These are phyloP conservation scores for Neurospora sp. DNA, from an alignment of 495 filamentous ascomycete species.

Conservation along the genomic window DNA sequence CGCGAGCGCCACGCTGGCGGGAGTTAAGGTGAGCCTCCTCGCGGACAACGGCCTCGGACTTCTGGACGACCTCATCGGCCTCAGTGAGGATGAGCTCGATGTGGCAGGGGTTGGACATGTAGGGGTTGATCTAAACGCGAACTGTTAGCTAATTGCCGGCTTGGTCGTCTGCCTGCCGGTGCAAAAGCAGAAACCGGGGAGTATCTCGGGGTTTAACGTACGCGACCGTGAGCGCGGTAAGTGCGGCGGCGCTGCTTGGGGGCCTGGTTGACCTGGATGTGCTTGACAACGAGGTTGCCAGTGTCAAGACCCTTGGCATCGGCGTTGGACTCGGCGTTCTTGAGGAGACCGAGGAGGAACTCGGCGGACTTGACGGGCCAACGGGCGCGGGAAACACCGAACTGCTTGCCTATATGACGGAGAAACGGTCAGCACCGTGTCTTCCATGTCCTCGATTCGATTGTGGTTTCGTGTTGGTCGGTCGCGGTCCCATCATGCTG, in stretches of 20 bases:
- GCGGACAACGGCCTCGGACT: constrained; percentile 56
- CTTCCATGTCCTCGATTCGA: neutral
- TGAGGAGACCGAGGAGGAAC: constrained; percentile 92
- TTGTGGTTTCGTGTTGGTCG: neutral
- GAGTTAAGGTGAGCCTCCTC: constrained; percentile 60
- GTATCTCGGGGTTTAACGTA: constrained; percentile 45
- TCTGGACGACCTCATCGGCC: constrained; percentile 82
- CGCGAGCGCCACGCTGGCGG: constrained; percentile 76
- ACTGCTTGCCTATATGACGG: constrained; percentile 75
- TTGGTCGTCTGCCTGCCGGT: constrained; percentile 3
- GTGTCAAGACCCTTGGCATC: constrained; percentile 99
- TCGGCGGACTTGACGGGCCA: constrained; percentile 99
- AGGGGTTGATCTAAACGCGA: constrained; percentile 78
- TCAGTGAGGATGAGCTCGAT: constrained; percentile 99
- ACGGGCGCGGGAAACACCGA: constrained; percentile 91
- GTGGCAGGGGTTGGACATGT: constrained; percentile 99
- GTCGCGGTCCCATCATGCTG: neutral
- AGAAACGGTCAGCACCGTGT: constrained; percentile 19
- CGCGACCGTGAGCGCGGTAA: constrained; percentile 98
- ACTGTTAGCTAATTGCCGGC: constrained; percentile 15
- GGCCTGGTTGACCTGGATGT: constrained; percentile 99
- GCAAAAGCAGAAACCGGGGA: neutral
- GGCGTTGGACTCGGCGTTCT: constrained; percentile 98
- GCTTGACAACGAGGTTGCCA: constrained; percentile 91
- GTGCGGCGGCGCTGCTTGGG: constrained; percentile 96